A percentile compares a stretch with the other conserved stretches of the same genome.
Evolutionary conservation across 345 rosid species (phyloP).

Genomic region (Carallia pectinifolia): DNA sequence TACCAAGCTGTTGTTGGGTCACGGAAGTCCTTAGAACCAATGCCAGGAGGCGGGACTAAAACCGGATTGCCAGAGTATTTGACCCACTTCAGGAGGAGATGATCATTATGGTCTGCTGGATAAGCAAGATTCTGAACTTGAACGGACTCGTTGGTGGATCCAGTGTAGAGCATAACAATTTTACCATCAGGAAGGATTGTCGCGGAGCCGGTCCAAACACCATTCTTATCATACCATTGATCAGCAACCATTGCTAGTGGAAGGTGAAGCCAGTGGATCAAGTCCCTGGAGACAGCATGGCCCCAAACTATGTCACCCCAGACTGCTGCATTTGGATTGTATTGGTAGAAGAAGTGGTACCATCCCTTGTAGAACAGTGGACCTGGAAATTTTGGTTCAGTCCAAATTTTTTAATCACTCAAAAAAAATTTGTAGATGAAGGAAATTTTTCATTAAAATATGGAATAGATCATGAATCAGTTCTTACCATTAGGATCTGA

Average conservation of each 20-base stretch:
- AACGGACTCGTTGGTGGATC: conserved; percentile 60
- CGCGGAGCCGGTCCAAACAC: conserved; percentile 95
- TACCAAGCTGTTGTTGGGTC: conserved; percentile 95
- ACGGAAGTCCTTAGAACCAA: conserved; percentile 64
- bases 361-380: conserved; percentile 88
- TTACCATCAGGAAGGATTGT: conserved; percentile 79
- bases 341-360: conserved; percentile 95
- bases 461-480: neutral
- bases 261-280: conserved; percentile 84
- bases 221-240: conserved; percentile 72
- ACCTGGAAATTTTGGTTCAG: conserved; percentile 39
- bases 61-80: conserved; percentile 75
- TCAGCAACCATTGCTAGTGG: conserved; percentile 88
- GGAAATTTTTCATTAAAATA: neutral
- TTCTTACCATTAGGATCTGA: conserved; percentile 91
- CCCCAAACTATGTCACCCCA: conserved; percentile 99
- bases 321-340: conserved; percentile 78
- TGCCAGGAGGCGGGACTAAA: conserved; percentile 68
- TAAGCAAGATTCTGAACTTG: conserved; percentile 93
- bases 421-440: neutral
- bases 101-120: conserved; percentile 70
- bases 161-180: conserved; percentile 80
- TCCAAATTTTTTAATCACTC: neutral
- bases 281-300: conserved; percentile 79
- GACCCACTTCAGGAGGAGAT: conserved; percentile 68